Base-by-base conservation (phyloP, 208 protist species). In the Trypanosoma vivax region DNA sequence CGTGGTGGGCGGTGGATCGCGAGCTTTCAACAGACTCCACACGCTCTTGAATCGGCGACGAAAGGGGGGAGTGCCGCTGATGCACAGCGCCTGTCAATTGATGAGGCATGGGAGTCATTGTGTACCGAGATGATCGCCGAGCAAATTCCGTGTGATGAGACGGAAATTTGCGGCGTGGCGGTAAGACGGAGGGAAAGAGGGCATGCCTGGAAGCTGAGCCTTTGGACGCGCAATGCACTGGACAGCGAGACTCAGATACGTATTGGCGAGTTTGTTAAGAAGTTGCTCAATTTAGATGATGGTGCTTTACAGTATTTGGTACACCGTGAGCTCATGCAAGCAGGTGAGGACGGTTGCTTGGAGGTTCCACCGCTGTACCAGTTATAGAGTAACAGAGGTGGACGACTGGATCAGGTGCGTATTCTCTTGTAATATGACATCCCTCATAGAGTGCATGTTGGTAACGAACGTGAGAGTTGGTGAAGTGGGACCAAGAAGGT, bases 1-100 rank as follows among this genome's bases (percentile, higher is more conserved):
- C 73, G 83, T 0, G 86, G 89, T 1, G 89, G 89, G 0, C 83
- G 88, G 59, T 95, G 88, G 88, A 70, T 93, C 9, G 49, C 86
- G 13, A 43, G 72, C 14, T 91, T 95, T 43, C 60, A 33, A 9
- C 14, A 49, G 4, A 16, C 18, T 28, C 14, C 45, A 41, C 51
- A 59, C 14, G 21, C 31, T 14, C 11, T 14, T 21, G 18, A 30
- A 18, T 40, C 42, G 29, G 51, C 39, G 58, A 58, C 45, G 19
- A 41, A 39, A 31, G 47, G 28, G 18, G 46, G 13, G 3, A 46
- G 6, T 28, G 16, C 37, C 5, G 46, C 27, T 16, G 45, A 6
- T 3, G 29, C 48, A 25, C 13, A 13, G 18, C 33, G 76, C 58
- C 56, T 70, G 45, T 53, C 59, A 10, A 73, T 95, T 21, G 83